Evolutionary conservation across 441 rosid genomes (phyloP), one percentile per base, ranked within the genome.

Genomic region (Omphalea diandra): DNA sequence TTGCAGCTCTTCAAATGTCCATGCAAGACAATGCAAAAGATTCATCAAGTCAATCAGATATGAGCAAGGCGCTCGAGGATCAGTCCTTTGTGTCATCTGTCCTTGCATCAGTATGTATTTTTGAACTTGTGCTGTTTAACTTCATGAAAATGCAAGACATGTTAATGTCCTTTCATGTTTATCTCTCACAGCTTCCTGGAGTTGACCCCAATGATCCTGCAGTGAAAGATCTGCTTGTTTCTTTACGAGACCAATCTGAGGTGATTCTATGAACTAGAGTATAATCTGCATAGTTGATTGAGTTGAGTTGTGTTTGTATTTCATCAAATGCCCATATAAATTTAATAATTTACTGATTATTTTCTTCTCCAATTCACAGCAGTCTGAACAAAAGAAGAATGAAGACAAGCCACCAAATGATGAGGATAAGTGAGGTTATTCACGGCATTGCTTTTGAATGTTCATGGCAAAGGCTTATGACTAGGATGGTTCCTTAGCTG

Each of bases 121-220:
- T 55, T 47, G 72, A 62, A 56, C 44, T 5, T 27, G n/a, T n/a
- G 27, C 22, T 44, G 40, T 24, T 8, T 26, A 50, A 58, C 1
- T 46, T 5, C 17, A 11, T 40, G 3, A 22, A 53, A n/a, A 68
- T 38, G 49, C 57, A 6, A 36, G 8, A 6, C 24, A 7, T 20
- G 17, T 47, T 63, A 40, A 15, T 12, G 33, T 36, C n/a, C 46
- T 67, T 52, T 63, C 54, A 54, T 40, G 20, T 60, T 17, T 53
- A 47, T n/a, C n/a, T 63, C 46, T 31, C 60, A 71, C 84, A 88
- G 94, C 91, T 88, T 78, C 94, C 91, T 35, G 88, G 91, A 60
- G 91, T 89, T 63, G 91, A 89, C 72, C 87, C 88, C 26, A 83
- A 89, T 27, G 87, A 87, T 82, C 91, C 88, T 36, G 78, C 91